Evolutionary conservation across 352 stramenopile species (phyloP).

Genomic region (Globisporangium carolinianum): DNA sequence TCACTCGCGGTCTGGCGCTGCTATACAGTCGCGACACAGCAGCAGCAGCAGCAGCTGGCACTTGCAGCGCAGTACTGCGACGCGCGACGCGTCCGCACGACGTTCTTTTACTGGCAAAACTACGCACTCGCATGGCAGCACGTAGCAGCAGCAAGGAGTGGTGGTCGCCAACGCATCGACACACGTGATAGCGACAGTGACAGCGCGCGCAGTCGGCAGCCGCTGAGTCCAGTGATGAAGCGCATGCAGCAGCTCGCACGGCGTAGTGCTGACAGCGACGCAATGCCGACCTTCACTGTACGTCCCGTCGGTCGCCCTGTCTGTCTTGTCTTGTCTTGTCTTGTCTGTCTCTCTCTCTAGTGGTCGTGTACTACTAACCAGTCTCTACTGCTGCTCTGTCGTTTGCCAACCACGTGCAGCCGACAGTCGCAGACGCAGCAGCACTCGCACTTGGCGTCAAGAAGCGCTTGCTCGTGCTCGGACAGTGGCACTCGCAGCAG

Average conservation of each 20-base stretch:
- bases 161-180: neutral
- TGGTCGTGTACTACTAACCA: neutral
- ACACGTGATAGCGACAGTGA: slow-evolving; percentile 16
- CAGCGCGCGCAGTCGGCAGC: slow-evolving; percentile 6
- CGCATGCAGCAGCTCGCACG: slow-evolving; percentile 17
- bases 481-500: slow-evolving; percentile 26
- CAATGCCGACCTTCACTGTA: slow-evolving; percentile 8
- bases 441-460: slow-evolving; percentile 51
- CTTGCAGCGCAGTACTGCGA: slow-evolving; percentile 21
- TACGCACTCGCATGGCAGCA: slow-evolving; percentile 70
- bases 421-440: slow-evolving; percentile 31
- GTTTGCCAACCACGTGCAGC: neutral
- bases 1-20: slow-evolving; percentile 9
- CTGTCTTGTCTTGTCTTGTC: too few species aligned
- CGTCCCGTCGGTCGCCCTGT: too few species aligned
- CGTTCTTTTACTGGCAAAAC: slow-evolving; percentile 74
- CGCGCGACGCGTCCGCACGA: slow-evolving; percentile 21
- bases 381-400: neutral
- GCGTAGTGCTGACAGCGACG: slow-evolving; percentile 1
- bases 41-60: slow-evolving; percentile 6
- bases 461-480: slow-evolving; percentile 46
- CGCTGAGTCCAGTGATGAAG: slow-evolving; percentile 55
- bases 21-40: slow-evolving; percentile 7
- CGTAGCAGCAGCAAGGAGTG: slow-evolving; percentile 5
- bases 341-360: neutral